These are phyloP conservation scores for Penicillium steckii DNA, from an alignment of 495 filamentous ascomycete species.

Conservation along the genomic window DNA sequence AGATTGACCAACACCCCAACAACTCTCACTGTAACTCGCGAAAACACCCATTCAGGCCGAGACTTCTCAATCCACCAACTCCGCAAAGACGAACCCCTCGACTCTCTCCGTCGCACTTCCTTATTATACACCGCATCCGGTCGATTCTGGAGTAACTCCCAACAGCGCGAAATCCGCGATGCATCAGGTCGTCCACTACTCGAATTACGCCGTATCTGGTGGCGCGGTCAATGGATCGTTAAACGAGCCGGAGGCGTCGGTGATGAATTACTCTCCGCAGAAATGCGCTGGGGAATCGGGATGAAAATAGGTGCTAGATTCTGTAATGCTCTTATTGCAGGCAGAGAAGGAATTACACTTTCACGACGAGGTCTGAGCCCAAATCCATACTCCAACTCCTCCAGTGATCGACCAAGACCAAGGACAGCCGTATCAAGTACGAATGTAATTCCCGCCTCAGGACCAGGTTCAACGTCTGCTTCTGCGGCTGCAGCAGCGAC, in stretches of 20 bases:
- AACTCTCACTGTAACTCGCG: slow-evolving; percentile 20
- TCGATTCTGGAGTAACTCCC: slow-evolving; percentile 18
- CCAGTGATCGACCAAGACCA: background rate
- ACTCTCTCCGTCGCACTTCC: slow-evolving; percentile 11
- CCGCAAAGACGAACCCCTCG: slow-evolving; percentile 17
- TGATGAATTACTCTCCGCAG: slow-evolving; percentile 7
- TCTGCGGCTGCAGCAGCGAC: background rate
- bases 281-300: slow-evolving; percentile 6
- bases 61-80: slow-evolving; percentile 18
- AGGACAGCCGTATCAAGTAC: background rate
- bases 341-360: background rate
- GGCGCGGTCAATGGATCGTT: slow-evolving; percentile 16
- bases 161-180: slow-evolving; percentile 18
- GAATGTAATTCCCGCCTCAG: background rate
- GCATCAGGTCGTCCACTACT: slow-evolving; percentile 13
- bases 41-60: slow-evolving; percentile 13
- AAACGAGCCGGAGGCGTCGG: slow-evolving; percentile 13
- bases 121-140: slow-evolving; percentile 21
- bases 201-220: slow-evolving; percentile 18
- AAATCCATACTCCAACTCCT: background rate
- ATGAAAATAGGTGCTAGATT: slow-evolving; percentile 15
- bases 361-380: background rate
- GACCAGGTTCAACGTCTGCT: background rate
- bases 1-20: slow-evolving; percentile 26
- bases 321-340: slow-evolving; percentile 16